Base-by-base conservation (phyloP, 257 asterid genomes). In the Oldenlandia corymbosa region DNA sequence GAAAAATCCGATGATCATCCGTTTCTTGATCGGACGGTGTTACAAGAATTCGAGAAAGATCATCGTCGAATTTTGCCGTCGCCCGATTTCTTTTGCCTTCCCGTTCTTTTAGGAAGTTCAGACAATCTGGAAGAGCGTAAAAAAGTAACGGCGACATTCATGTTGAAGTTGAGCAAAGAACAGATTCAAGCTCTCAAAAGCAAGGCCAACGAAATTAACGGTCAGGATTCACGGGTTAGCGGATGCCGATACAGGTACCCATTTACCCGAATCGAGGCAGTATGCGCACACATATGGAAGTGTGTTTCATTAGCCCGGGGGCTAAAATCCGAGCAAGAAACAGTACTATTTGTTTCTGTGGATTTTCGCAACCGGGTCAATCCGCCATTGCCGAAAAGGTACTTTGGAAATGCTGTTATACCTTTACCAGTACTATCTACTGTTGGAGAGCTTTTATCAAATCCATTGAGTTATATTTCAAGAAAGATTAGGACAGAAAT, bases 251-350 rank as follows among this genome's bases (percentile, higher is more conserved):
- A n/a, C n/a, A n/a, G n/a, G n/a, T n/a, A n/a, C n/a, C n/a, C n/a
- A 10, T 75, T 52, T 23, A 69, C 61, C 65, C 48, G 76, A 1
- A 69, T 68, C n/a, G 76, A 73, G 43, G 65, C 68, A 1, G 26
- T 77, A 20, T 47, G 66, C 5, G 79, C 72, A 1, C 74, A 77
- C 36, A 11, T 73, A 21, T 77, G 79, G 82, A 51, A 72, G 62
- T 66, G 71, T 7, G 62, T 60, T 20, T 65, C 68, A 47, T 66
- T 50, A 61, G 79, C 74, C 0, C 70, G 76, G 7, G 34, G 26
- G 32, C 73, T 47, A 12, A 34, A 9, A 2, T 30, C 26, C 1
- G 74, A 70, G 34, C 82, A 77, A 46, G 71, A 50, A 26, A 73
- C 82, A 0, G 53, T 43, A 3, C 16, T 64, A 4, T 58, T 58